Base-by-base conservation (phyloP, 371 early-diverging fungal genomes). In the Circinella minor region DNA sequence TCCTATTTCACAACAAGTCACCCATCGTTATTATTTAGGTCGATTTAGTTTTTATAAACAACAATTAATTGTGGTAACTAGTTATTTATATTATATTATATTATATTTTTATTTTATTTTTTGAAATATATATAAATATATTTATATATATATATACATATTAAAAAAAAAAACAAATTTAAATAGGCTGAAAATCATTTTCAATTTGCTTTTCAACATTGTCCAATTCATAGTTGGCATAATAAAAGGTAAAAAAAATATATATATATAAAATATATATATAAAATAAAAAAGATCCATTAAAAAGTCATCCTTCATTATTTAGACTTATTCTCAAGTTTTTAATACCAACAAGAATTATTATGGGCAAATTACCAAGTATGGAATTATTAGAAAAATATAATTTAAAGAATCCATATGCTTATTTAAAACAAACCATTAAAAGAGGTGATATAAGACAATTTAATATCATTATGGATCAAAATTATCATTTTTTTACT, bases 1-100 rank as follows among this genome's bases (percentile, higher is more conserved):
- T 61, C 87, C 86, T 0, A 83, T 85, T 67, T 75, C 81, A 14
- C 81, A 89, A 48, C 89, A 86, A 71, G 87, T 89, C 6, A 84
- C 87, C 0, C 82, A 87, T 57, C 81, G 79, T 7, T 89, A 86
- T 61, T 89, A 89, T 65, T 69, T 85, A 9, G 89, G 89, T 3
- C 78, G 89, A 20, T 87, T 86, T 66, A 61, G 76, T 3, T 78
- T 86, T 13, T 86, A 81, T 57, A 77, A 86, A 17, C 77, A 77
- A 34, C 71, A 72, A 63, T 49, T 85, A 13, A 67, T 71, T 43
- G 71, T 71, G 76, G 83, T 83, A 68, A n/a, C n/a, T n/a, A n/a
- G n/a, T n/a, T n/a, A n/a, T n/a, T n/a, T n/a, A n/a, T n/a, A n/a
- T n/a, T n/a, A n/a, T n/a, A n/a, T n/a, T n/a, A n/a, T n/a, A n/a